Base-by-base conservation (phyloP, 164 flowering plant species). In the Vitis cinerea region DNA sequence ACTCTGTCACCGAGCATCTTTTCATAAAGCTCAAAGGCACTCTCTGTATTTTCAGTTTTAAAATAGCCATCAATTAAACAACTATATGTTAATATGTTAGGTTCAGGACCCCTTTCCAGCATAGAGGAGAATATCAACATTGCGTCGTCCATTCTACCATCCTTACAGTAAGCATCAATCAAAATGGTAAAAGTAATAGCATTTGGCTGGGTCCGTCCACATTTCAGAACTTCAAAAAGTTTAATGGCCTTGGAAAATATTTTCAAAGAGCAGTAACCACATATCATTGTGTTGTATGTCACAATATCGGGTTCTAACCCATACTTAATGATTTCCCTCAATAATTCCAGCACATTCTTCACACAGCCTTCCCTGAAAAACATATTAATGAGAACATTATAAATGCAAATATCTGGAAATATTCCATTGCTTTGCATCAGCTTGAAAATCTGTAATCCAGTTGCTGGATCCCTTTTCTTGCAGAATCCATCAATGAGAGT, bases 241-340 rank as follows among this genome's bases (percentile, higher is more conserved):
- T 64, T 66, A 59, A 81, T 10, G 3, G 85, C 88, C 47, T 77
- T 75, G 56, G 27, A 64, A 53, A 82, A 76, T 73, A 72, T 73
- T 62, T 74, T 78, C 51, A 68, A 67, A 55, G 65, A 71, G 75
- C 86, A 85, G 71, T 72, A 81, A 14, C 87, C 87, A 70, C 75
- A 73, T 59, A 85, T 82, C 81, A 85, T 74, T n/a, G 87, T 83
- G 74, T 85, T 87, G 60, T 76, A 85, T 16, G 87, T 85, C 30
- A 81, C 77, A 14, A 87, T 72, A 80, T 84, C 85, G 54, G 81
- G 86, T 19, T 77, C 66, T 13, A 66, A 75, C 12, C 86, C 87
- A 70, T 55, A 60, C 11, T 71, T 65, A 15, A 10, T 9, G 30
- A 81, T 54, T 19, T 68, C 61, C 57, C 50, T 15, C 63, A 83